phyloP scores from a whole-genome alignment of 73 alveolate species.

The Halteria grandinella region DNA sequence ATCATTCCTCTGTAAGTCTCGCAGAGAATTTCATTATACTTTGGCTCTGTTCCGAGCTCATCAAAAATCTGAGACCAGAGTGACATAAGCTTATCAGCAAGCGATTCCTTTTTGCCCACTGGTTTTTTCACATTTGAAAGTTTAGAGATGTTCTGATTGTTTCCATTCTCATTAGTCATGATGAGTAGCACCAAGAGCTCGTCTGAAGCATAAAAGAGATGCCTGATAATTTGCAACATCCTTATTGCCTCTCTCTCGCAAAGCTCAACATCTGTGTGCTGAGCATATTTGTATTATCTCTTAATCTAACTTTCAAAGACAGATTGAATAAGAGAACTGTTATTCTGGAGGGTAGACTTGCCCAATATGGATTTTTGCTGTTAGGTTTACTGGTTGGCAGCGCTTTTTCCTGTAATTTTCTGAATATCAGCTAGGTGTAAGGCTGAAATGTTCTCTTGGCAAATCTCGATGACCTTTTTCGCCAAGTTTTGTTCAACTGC shows the following conservation, averaged over 20 bases:
- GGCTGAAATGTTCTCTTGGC: slow-evolving; percentile 10
- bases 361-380: not conserved
- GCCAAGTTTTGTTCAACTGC: slow-evolving; percentile 42
- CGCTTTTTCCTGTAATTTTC: not conserved
- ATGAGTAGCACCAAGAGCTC: slow-evolving; percentile 7
- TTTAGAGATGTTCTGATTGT: not conserved
- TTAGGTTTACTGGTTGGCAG: not conserved
- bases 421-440: slow-evolving; percentile 29
- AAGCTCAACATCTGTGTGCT: not conserved
- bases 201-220: slow-evolving; percentile 29
- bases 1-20: too few species aligned
- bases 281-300: slow-evolving; percentile 31
- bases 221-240: slow-evolving; percentile 43
- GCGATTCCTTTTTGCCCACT: not conserved
- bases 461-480: slow-evolving; percentile 49
- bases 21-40: not conserved
- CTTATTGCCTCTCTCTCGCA: slow-evolving; percentile 58
- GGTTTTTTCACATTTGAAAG: not conserved
- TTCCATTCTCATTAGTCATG: not conserved
- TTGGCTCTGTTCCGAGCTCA: slow-evolving; percentile 16
- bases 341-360: slow-evolving; percentile 13
- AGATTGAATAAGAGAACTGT: not conserved
- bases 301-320: slow-evolving; percentile 29
- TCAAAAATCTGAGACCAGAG: slow-evolving; percentile 34
- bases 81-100: not conserved